These are phyloP conservation scores for Echeveria elegans DNA, from an alignment of 164 flowering plant genomes.

Conservation along the genomic window DNA sequence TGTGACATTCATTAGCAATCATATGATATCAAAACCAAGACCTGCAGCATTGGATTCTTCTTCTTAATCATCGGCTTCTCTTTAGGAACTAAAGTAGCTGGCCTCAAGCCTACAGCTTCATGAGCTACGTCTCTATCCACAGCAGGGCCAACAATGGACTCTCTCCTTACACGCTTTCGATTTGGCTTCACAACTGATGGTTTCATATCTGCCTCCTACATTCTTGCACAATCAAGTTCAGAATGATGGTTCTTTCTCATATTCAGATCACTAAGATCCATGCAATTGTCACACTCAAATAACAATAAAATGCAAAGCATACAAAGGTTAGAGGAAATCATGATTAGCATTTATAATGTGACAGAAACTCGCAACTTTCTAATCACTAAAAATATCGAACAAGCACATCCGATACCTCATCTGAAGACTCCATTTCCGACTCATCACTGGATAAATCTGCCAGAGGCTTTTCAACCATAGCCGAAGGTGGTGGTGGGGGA, in stretches of 20 bases:
- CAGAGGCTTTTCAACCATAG: conserved; percentile 25
- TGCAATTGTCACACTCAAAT: background rate
- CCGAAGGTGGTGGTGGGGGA: conserved; percentile 36
- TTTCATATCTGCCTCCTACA: conserved; percentile 31
- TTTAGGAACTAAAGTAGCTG: conserved; percentile 67
- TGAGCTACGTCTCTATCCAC: conserved; percentile 81
- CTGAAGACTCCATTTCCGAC: conserved; percentile 88
- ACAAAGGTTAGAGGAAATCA: background rate
- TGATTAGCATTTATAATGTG: background rate
- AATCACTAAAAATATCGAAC: background rate
- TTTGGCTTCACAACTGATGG: conserved; percentile 15
- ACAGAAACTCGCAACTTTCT: background rate
- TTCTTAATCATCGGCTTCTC: conserved; percentile 82
- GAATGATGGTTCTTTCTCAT: background rate
- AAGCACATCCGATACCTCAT: conserved; percentile 44
- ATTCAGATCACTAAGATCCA: background rate
- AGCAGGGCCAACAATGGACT: conserved; percentile 84
- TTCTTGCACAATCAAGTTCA: background rate
- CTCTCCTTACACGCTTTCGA: conserved; percentile 51
- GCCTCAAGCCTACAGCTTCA: conserved; percentile 87
- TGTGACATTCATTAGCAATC: background rate
- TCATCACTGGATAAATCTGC: conserved; percentile 69
- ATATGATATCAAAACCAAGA: conserved; percentile 13
- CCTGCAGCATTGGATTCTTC: conserved; percentile 82
- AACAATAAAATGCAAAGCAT: background rate